phyloP scores from a whole-genome alignment of 2,329 filamentous ascomycete genomes.

The Cryphonectria nitschkei region DNA sequence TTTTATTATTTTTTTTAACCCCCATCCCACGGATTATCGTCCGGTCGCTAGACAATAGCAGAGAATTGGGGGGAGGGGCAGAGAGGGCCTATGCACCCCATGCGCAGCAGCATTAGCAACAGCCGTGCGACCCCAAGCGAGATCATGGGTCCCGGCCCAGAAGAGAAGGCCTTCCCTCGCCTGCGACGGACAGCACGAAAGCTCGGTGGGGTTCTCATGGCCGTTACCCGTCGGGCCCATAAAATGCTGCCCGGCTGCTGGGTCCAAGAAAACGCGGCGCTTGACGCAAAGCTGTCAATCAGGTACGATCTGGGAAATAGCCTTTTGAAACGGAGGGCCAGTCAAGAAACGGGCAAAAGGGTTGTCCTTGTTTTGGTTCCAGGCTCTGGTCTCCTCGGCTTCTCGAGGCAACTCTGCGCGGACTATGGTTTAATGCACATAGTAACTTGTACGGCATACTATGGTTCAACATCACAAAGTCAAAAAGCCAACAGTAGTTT shows the following conservation, averaged over 20 bases:
- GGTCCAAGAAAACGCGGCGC: slow-evolving; percentile 6
- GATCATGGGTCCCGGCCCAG: slow-evolving; percentile 12
- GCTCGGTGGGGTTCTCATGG: neutral
- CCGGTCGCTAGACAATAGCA: neutral
- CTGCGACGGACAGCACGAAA: neutral
- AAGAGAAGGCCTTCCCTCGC: neutral
- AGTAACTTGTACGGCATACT: neutral
- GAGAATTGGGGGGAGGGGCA: neutral
- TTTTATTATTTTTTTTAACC: neutral
- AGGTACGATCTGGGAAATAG: slow-evolving; percentile 22
- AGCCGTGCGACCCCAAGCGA: slow-evolving; percentile 15
- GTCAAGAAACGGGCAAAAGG: neutral
- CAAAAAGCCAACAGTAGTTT: no score
- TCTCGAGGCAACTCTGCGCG: neutral
- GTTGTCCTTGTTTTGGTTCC: no score
- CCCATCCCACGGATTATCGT: slow-evolving; percentile 4
- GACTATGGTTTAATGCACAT: neutral
- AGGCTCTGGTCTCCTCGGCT: neutral
- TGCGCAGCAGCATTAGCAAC: neutral
- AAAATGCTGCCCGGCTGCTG: slow-evolving; percentile 7
- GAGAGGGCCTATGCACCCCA: neutral
- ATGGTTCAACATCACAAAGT: neutral
- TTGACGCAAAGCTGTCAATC: slow-evolving; percentile 13
- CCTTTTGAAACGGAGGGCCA: slow-evolving; percentile 6
- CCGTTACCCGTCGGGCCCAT: slow-evolving; percentile 13